Evolutionary conservation across 805 yeast species (phyloP), one percentile per base, ranked within the genome.

Genomic region (Wickerhamomyces chaumierensis): DNA sequence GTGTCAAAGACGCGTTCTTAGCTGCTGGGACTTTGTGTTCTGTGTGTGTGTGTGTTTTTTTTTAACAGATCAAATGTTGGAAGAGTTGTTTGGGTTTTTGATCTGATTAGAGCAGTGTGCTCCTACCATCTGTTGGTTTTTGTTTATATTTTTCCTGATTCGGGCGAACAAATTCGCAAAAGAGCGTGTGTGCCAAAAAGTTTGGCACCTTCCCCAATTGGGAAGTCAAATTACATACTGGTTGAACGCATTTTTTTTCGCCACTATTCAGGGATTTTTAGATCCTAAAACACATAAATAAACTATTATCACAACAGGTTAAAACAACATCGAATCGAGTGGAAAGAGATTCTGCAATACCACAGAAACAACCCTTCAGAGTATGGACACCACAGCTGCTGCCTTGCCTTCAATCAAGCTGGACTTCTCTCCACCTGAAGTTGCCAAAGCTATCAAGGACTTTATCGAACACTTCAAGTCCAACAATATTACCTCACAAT

Each of bases 391-490:
- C 3, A 18, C 55, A 2, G 23, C 33, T 2, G 32, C 36, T 14
- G 45, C 53, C 6, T 50, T 64, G 3, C 51, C 87, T 23, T 66
- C 86, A 20, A 69, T 81, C 48, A 80, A 76, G 53, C 61, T 83
- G 41, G 73, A 79, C 43, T 73, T 84, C 57, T 84, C 87, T 62
- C 88, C 87, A 58, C 69, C 68, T 36, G 79, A 74, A 35, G 68
- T 85, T 48, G 65, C 69, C 39, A 68, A 67, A 17, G 63, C 71
- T 20, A 70, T 82, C 36, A 65, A 68, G 43, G 81, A 78, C 44
- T 87, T 87, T 59, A 58, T 87, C 40, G 61, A 68, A 21, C 81
- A 82, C 50, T 87, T 65, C 68, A 82, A 76, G 59, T 55, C 69
- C 18, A 51, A 67, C 27, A 31, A 39, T 37, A 51, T 61, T 28